Conservation (phyloP, 169 alveolate species). For the Plasmodium coatneyi region DNA sequence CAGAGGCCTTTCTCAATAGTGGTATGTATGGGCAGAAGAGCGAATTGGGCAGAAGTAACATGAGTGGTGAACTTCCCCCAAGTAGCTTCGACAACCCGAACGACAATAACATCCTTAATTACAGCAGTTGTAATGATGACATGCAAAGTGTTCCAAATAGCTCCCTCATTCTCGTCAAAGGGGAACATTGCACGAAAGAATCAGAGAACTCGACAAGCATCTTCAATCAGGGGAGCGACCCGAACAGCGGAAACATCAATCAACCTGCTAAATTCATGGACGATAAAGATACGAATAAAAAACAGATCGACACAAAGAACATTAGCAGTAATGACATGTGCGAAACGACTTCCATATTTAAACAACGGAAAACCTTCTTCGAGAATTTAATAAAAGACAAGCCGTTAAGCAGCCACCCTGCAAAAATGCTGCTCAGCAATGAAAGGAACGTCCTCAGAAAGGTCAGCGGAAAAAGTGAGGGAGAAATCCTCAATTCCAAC, state of each 20-base stretch:
- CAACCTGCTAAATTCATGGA: neutral
- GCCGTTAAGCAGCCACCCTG: neutral
- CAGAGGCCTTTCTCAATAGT: neutral
- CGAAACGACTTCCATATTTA: slow-evolving; percentile 18
- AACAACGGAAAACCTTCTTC: slow-evolving; percentile 45
- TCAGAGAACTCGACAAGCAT: neutral
- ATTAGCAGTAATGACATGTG: neutral
- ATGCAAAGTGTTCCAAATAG: neutral
- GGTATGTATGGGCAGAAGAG: neutral
- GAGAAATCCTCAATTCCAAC: neutral
- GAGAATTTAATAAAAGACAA: slow-evolving; percentile 61
- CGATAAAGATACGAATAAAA: neutral
- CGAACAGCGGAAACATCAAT: neutral
- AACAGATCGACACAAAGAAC: neutral
- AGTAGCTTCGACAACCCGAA: neutral
- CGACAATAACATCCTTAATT: neutral
- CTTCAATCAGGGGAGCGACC: neutral
- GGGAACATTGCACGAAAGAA: neutral
- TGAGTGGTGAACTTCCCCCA: neutral
- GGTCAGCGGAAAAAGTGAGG: neutral
- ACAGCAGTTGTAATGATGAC: neutral
- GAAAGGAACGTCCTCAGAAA: neutral
- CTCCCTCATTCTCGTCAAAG: neutral
- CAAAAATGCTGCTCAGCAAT: neutral
- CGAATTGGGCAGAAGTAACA: neutral